phyloP scores from a whole-genome alignment of 352 stramenopile species.

The Globisporangium spinosum region DNA sequence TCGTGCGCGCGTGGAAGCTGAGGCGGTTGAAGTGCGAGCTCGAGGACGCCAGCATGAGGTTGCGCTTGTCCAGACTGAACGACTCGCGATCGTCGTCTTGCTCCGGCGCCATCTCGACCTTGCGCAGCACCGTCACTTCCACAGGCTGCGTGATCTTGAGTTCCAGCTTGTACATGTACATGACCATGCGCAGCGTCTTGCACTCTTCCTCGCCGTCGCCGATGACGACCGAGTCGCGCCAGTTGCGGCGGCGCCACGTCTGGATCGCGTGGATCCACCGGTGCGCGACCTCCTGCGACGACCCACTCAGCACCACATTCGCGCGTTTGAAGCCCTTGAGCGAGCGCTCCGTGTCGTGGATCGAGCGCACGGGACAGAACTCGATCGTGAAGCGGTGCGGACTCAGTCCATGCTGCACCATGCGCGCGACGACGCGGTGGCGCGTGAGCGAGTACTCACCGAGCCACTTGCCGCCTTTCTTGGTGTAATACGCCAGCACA shows the following conservation, averaged over 20 bases:
- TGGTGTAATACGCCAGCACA: constrained; percentile 70
- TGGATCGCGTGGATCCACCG: constrained; percentile 69
- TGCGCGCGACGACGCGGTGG: constrained; percentile 52
- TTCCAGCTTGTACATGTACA: constrained; percentile 65
- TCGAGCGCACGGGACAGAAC: constrained; percentile 64
- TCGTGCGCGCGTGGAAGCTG: constrained; percentile 13
- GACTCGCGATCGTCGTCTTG: constrained; percentile 18
- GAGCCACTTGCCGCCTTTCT: constrained; percentile 65
- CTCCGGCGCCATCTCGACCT: constrained; percentile 40
- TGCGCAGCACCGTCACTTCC: constrained; percentile 48
- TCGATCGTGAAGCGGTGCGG: constrained; percentile 75
- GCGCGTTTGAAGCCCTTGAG: constrained; percentile 56
- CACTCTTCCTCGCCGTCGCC: constrained; percentile 59
- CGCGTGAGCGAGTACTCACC: constrained; percentile 71
- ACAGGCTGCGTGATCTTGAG: constrained; percentile 46
- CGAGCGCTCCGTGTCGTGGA: constrained; percentile 71
- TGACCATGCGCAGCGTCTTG: constrained; percentile 59
- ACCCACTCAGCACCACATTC: constrained; percentile 57
- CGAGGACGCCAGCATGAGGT: constrained; percentile 15
- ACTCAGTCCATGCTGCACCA: constrained; percentile 36
- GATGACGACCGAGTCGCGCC: constrained; percentile 65
- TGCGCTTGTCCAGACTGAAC: constrained; percentile 16
- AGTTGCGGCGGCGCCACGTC: constrained; percentile 76
- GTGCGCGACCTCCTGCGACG: constrained; percentile 36
- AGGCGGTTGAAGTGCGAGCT: constrained; percentile 16